Percentiles rank a stretch among this genome's conserved stretches.
Conservation (phyloP, 1,284 basidiomycete species). For the Leccinum subfulvum region DNA sequence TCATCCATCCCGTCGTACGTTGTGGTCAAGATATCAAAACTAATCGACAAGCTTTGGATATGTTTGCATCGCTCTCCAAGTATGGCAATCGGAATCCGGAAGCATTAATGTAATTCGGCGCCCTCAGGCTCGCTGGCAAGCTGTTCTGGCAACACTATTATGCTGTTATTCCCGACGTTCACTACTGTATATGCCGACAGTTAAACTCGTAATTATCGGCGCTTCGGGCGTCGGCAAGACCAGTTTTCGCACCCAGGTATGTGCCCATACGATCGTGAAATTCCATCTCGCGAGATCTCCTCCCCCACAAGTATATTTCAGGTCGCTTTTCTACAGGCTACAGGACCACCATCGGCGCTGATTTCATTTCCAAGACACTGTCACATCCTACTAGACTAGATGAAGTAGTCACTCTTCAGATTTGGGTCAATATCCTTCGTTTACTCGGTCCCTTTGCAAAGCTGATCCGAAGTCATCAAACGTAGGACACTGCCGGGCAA, state of each 20-base stretch:
- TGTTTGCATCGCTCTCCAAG: conserved; percentile 19
- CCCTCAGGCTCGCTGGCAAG: background rate
- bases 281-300: background rate
- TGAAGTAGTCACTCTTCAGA: conserved; percentile 65
- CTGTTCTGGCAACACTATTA: conserved; percentile 9
- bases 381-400: conserved; percentile 54
- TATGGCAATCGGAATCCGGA: conserved; percentile 10
- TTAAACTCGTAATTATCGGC: conserved; percentile 77
- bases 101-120: background rate
- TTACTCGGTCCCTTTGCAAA: conserved; percentile 3
- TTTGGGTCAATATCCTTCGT: conserved; percentile 60
- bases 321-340: conserved; percentile 73
- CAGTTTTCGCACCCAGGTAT: conserved; percentile 66
- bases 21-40: background rate
- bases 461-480: conserved; percentile 14
- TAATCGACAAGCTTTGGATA: conserved; percentile 18
- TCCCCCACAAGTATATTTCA: conserved; percentile 59
- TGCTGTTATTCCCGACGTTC: conserved; percentile 15
- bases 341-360: conserved; percentile 79
- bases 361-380: conserved; percentile 75
- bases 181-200: conserved; percentile 49
- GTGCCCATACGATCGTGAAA: conserved; percentile 19
- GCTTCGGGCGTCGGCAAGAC: conserved; percentile 78
- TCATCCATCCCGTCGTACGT: conserved; percentile 26
- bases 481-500: conserved; percentile 75